Percentiles rank a stretch among this genome's conserved stretches.
These are phyloP conservation scores for Fusarium heterosporum DNA, from an alignment of 2,329 filamentous ascomycete species.

Conservation along the genomic window DNA sequence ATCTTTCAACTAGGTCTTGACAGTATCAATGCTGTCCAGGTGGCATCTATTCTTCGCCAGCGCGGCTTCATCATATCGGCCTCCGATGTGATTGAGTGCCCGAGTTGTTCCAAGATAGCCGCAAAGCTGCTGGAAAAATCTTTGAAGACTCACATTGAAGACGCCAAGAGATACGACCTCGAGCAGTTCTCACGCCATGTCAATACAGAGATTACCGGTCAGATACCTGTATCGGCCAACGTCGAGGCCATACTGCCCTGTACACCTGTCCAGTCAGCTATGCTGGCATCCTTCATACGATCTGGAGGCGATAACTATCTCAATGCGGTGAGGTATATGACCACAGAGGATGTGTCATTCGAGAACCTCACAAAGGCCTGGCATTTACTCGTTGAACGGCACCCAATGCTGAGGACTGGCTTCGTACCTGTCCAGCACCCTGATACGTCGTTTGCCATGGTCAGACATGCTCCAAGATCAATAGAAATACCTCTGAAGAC, in stretches of 20 bases:
- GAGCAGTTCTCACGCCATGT: constrained; percentile 53
- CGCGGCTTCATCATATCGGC: constrained; percentile 70
- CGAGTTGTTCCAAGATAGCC: constrained; percentile 58
- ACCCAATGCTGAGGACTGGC: constrained; percentile 81
- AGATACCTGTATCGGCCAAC: constrained; percentile 34
- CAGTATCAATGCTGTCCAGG: constrained; percentile 86
- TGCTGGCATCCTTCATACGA: constrained; percentile 79
- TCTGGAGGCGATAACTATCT: constrained; percentile 78
- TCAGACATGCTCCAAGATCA: constrained; percentile 63
- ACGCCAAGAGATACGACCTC: constrained; percentile 53
- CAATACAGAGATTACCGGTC: constrained; percentile 44
- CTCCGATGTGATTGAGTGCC: constrained; percentile 78
- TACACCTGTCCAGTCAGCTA: constrained; percentile 81
- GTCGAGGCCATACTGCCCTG: constrained; percentile 77
- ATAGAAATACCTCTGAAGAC: constrained; percentile 26
- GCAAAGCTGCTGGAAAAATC: constrained; percentile 40
- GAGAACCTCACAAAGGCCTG: constrained; percentile 68
- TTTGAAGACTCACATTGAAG: not conserved
- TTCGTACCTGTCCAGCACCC: constrained; percentile 73
- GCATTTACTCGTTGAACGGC: constrained; percentile 61
- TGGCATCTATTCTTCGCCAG: constrained; percentile 75
- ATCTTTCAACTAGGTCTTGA: constrained; percentile 92
- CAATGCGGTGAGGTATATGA: constrained; percentile 72
- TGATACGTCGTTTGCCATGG: constrained; percentile 77
- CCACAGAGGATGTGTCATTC: constrained; percentile 57